A percentile compares a stretch with the other conserved stretches of the same genome.
Evolutionary conservation across 345 rosid species (phyloP).

Genomic region (Lepidium aucheri): DNA sequence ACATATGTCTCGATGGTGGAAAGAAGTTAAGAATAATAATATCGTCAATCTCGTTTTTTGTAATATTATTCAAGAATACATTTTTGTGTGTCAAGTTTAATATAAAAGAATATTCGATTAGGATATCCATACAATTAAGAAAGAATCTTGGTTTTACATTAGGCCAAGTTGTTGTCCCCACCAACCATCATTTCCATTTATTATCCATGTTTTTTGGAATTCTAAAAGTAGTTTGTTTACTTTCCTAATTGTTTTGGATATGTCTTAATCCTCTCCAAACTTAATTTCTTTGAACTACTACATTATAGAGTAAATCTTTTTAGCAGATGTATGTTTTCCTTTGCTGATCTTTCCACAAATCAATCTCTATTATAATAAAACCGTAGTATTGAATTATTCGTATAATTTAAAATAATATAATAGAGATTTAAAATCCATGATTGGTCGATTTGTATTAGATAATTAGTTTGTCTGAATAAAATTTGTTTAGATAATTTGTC

Average conservation of each 20-base stretch:
- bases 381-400: no score
- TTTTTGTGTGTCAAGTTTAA: background rate
- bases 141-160: conserved; percentile 15
- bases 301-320: no score
- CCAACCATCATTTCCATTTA: conserved; percentile 7
- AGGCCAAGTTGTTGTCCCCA: conserved; percentile 8
- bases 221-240: background rate
- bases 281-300: background rate
- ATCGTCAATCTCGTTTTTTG: background rate
- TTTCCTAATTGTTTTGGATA: background rate
- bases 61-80: background rate
- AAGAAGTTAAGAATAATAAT: background rate
- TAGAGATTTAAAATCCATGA: no score
- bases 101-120: conserved; percentile 11
- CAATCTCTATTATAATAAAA: no score
- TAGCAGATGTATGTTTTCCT: background rate
- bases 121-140: conserved; percentile 19
- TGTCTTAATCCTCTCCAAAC: background rate
- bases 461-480: no score
- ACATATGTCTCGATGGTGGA: background rate
- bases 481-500: no score
- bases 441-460: no score
- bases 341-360: background rate
- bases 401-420: no score
- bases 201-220: conserved; percentile 8